These are phyloP conservation scores for Erodium maritimum DNA, from an alignment of 345 rosid genomes.

Conservation along the genomic window DNA sequence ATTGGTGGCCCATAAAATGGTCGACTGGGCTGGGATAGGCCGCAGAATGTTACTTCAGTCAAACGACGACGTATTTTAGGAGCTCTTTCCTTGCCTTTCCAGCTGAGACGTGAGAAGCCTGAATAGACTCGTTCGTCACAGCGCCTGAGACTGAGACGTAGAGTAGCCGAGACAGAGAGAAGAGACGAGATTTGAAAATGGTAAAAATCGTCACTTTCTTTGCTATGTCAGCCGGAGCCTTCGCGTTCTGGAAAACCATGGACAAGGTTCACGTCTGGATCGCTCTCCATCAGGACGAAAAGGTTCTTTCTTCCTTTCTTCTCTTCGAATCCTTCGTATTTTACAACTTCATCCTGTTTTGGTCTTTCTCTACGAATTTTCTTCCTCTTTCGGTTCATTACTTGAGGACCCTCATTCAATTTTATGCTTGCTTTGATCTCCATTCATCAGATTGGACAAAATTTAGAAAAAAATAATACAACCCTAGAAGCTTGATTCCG, in stretches of 20 bases:
- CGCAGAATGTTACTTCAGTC: too few relatives aligned
- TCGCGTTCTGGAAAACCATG: constrained; percentile 83
- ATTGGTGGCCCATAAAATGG: too few relatives aligned
- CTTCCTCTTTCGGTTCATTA: background rate
- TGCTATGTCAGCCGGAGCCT: constrained; percentile 61
- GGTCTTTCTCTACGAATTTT: background rate
- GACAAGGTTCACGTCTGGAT: constrained; percentile 90
- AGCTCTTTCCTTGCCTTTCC: too few relatives aligned
- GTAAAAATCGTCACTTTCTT: background rate
- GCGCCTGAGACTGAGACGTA: background rate
- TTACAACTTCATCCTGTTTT: background rate
- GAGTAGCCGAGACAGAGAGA: background rate
- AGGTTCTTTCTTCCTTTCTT: constrained; percentile 3
- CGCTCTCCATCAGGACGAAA: constrained; percentile 35
- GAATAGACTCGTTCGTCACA: too few relatives aligned
- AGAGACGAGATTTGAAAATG: background rate
- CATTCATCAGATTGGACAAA: too few relatives aligned
- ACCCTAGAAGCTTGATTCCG: background rate
- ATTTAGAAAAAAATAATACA: background rate
- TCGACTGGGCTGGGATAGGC: too few relatives aligned
- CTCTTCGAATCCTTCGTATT: background rate
- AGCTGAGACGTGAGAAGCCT: too few relatives aligned
- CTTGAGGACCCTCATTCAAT: background rate
- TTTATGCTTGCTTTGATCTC: background rate
- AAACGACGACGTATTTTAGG: background rate